Evolutionary conservation across 805 yeast genomes (phyloP), one percentile per base, ranked within the genome.

Genomic region (Henningerozyma blattae): DNA sequence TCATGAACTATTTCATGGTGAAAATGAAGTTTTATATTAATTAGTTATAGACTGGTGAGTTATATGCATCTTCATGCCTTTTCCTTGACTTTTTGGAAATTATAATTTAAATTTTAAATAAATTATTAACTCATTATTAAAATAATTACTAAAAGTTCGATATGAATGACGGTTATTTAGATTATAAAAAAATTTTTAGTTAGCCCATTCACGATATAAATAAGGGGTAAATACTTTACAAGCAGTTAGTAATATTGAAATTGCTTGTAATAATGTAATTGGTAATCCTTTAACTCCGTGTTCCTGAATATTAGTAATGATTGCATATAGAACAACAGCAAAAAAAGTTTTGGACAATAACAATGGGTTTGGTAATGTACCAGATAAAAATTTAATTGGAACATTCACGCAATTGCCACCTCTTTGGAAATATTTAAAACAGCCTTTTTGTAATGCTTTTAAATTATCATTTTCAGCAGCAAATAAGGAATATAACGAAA

Each of bases 401-500:
- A 78, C 78, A 15, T 59, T 53, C 14, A 82, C 72, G 50, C 86
- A 79, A 34, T 65, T 73, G 16, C 96, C 96, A 27, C 97, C 98
- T 34, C 71, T 67, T 52, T 68, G 61, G 67, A 91, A 85, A 59
- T 91, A 91, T 37, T 64, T 64, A 67, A 86, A 85, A 58, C 98
- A 91, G 6, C 98, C 98, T 31, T 58, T 62, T 61, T 87, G 96
- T 41, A 91, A 65, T 22, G 81, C 69, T 42, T 60, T 61, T 44
- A 91, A 67, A 38, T 80, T 67, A 18, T 61, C 59, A 35, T 66
- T 68, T 43, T 84, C 82, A n/a, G 96, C 98, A 4, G 95, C 94
- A 59, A 91, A 91, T 36, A 91, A 64, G 2, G 89, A 66, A 63
- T 82, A 91, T 34, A 91, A 67, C 0, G 98, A 96, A 45, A 89